phyloP scores from a whole-genome alignment of 345 rosid genomes.

The Sapria himalayana region DNA sequence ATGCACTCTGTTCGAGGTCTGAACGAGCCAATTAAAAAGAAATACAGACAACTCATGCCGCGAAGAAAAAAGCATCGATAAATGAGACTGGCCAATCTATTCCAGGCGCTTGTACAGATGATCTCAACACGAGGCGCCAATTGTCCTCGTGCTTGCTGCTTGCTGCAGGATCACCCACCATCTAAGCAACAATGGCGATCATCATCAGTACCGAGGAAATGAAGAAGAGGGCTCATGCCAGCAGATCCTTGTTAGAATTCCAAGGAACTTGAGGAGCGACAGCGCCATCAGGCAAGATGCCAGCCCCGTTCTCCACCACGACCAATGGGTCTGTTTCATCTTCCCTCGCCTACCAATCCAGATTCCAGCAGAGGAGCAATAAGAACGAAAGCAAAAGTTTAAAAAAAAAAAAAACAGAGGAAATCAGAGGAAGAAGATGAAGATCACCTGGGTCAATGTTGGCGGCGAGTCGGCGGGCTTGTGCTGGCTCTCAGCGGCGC shows the following conservation, averaged over 20 bases:
- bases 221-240: slow-evolving; percentile 30
- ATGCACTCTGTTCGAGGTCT: too few relatives aligned
- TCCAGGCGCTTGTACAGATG: too few relatives aligned
- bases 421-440: background rate
- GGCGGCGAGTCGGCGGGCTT: slow-evolving; percentile 44
- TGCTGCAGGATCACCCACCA: too few relatives aligned
- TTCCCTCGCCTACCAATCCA: slow-evolving; percentile 39
- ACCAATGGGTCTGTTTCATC: slow-evolving; percentile 66
- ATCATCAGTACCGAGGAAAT: too few relatives aligned
- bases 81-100: too few relatives aligned
- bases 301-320: slow-evolving; percentile 51
- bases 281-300: slow-evolving; percentile 31
- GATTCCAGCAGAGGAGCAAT: background rate
- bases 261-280: slow-evolving; percentile 46
- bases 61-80: too few relatives aligned
- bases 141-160: too few relatives aligned
- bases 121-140: too few relatives aligned
- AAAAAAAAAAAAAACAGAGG: background rate
- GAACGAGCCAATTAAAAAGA: too few relatives aligned
- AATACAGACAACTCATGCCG: too few relatives aligned
- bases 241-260: slow-evolving; percentile 81
- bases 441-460: slow-evolving; percentile 56
- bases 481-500: slow-evolving; percentile 62
- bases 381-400: slow-evolving; percentile 1
- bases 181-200: too few relatives aligned